Base-by-base conservation (phyloP, 1,284 basidiomycete genomes). In the Chiua sp. region DNA sequence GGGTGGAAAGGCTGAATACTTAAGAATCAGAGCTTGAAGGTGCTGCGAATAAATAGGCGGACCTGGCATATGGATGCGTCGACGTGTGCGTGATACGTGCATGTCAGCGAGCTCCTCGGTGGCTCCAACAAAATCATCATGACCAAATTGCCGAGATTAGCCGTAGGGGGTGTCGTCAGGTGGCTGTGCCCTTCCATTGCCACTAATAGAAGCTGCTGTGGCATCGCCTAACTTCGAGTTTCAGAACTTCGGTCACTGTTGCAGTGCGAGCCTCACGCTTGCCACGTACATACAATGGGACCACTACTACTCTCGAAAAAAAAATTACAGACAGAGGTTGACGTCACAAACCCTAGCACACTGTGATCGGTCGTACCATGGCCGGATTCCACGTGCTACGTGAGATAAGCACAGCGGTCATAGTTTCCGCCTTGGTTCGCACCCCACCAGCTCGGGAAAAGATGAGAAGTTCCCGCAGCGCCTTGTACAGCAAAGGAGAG, bases 401-500 rank as follows among this genome's bases (percentile, higher is more conserved):
- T 59, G 52, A 69, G 32, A 46, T 55, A 71, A 51, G 65, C 61
- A 49, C 64, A 66, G n/a, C n/a, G 65, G 23, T 68, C 64, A 49
- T 66, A 72, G 64, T 71, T 72, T 60, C 79, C 79, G 44, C 64
- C 68, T 59, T 81, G 78, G 61, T 81, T 78, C 20, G 79, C 79
- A 13, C 83, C 85, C 69, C 81, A 82, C 86, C 86, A 87, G 56
- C 74, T 65, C 6, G 87, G 86, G 80, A 90, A 90, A n/a, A 82
- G 76, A 60, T 80, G 78, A 7, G 81, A 69, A 20, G 71, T 72
- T 3, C 90, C 89, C 16, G 81, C 81, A 13, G 87, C 89, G 56
- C 89, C 90, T 67, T 87, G 87, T 13, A 92, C 88, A 2, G 88
- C 88, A 67, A 91, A 91, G 10, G 85, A 87, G 22, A 90, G 78